phyloP scores from a whole-genome alignment of 345 rosid genomes.

The Eucalyptus erythrocorys region DNA sequence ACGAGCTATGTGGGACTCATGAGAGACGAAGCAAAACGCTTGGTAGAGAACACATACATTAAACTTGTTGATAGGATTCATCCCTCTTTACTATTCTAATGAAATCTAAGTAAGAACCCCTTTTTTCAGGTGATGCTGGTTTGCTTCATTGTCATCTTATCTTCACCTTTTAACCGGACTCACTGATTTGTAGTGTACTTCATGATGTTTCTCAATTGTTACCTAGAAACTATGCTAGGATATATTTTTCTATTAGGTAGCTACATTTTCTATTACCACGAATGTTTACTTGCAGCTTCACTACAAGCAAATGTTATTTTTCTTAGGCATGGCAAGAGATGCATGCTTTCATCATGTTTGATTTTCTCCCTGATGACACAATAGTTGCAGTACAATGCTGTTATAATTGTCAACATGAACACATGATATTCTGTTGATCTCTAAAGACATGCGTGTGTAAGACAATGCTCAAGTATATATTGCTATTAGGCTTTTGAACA shows the following conservation, averaged over 20 bases:
- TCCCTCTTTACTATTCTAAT: background rate
- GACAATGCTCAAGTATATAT: background rate
- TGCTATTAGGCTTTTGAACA: background rate
- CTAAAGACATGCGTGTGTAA: background rate
- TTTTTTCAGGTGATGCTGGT: background rate
- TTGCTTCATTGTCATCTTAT: no score
- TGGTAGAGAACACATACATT: background rate
- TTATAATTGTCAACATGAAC: background rate
- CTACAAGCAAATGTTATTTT: background rate
- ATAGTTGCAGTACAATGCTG: background rate
- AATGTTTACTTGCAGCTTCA: no score
- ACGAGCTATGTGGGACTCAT: slow-evolving; percentile 51
- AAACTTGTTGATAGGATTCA: slow-evolving; percentile 56
- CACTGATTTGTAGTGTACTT: no score
- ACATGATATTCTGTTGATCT: background rate
- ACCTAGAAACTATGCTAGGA: no score
- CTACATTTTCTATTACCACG: no score
- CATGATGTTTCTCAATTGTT: no score
- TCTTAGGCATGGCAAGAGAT: background rate
- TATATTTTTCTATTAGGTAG: no score
- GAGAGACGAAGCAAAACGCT: background rate
- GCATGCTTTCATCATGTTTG: background rate
- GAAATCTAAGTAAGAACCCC: no score
- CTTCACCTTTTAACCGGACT: no score
- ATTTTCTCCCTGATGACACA: background rate